Evolutionary conservation across 305 asterid genomes (phyloP).

Genomic region (Fraxinus sp.): DNA sequence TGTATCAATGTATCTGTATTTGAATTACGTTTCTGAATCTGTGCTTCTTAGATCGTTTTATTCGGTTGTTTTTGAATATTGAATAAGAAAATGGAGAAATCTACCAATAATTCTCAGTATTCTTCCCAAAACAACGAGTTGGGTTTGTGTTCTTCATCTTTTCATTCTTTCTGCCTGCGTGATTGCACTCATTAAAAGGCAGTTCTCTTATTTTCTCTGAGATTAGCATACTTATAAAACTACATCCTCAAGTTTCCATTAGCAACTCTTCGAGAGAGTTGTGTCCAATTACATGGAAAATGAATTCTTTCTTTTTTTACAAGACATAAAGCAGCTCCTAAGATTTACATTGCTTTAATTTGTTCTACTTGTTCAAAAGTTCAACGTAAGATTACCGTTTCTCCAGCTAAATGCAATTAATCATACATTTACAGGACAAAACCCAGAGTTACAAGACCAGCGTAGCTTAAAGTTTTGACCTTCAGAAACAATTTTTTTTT

Average conservation of each 20-base stretch:
- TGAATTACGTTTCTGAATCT: not conserved
- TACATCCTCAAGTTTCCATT: constrained; percentile 2
- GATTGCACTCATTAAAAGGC: not conserved
- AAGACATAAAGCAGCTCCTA: constrained; percentile 15
- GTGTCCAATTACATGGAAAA: constrained; percentile 7
- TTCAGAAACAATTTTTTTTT: not conserved
- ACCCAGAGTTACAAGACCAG: not conserved
- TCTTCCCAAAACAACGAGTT: not conserved
- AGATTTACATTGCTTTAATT: constrained; percentile 4
- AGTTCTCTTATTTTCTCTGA: not conserved
- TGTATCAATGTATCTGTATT: not conserved
- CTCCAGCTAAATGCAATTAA: not conserved
- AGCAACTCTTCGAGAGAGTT: constrained; percentile 15
- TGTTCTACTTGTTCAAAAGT: not conserved
- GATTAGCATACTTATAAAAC: not conserved
- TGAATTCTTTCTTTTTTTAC: not conserved
- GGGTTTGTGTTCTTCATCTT: not conserved
- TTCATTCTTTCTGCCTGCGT: not conserved
- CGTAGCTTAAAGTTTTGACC: not conserved
- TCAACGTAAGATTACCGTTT: not conserved
- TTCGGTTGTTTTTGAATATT: not conserved
- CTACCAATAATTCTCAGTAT: not conserved
- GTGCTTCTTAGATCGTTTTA: not conserved
- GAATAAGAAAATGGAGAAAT: not conserved
- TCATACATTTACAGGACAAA: not conserved